A percentile compares a stretch with the other conserved stretches of the same genome.
Evolutionary conservation across 306 rosid genomes (phyloP).

Genomic region (Lathyrus sativus): DNA sequence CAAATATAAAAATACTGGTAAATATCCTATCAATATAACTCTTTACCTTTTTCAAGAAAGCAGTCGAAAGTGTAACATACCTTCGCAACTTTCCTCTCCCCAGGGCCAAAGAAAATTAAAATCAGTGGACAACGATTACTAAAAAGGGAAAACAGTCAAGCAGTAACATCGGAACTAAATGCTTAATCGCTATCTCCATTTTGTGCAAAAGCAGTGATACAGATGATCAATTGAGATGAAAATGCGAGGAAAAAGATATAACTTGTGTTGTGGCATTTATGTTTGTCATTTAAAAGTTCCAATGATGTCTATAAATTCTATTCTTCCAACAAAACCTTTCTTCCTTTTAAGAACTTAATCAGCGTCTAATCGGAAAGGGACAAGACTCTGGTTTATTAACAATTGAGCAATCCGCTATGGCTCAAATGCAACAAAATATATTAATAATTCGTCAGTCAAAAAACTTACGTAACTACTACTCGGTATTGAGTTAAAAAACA

Average conservation of each 20-base stretch:
- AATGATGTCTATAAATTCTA: constrained; percentile 16
- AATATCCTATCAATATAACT: constrained; percentile 9
- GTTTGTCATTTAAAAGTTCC: constrained; percentile 26
- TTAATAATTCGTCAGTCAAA: background rate
- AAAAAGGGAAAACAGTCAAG: constrained; percentile 5
- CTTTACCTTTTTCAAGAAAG: constrained; percentile 19
- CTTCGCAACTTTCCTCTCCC: background rate
- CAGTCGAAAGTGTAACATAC: constrained; percentile 12
- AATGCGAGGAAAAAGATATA: constrained; percentile 3
- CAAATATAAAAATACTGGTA: constrained; percentile 37
- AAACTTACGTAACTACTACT: background rate
- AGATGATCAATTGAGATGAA: background rate
- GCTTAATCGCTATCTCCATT: background rate
- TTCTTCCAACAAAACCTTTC: background rate
- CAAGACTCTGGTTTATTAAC: constrained; percentile 1
- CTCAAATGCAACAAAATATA: constrained; percentile 4
- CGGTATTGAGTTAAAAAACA: background rate
- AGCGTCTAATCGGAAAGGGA: background rate
- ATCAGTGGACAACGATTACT: background rate
- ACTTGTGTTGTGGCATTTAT: background rate
- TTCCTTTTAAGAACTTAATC: constrained; percentile 19
- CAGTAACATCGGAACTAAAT: constrained; percentile 13
- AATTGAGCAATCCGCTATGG: background rate
- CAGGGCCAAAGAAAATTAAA: constrained; percentile 1
- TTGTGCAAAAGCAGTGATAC: background rate